A percentile compares a stretch with the other conserved stretches of the same genome.
These are phyloP conservation scores for Chenopodium formosanum DNA, from an alignment of 148 eudicot genomes.

Conservation along the genomic window DNA sequence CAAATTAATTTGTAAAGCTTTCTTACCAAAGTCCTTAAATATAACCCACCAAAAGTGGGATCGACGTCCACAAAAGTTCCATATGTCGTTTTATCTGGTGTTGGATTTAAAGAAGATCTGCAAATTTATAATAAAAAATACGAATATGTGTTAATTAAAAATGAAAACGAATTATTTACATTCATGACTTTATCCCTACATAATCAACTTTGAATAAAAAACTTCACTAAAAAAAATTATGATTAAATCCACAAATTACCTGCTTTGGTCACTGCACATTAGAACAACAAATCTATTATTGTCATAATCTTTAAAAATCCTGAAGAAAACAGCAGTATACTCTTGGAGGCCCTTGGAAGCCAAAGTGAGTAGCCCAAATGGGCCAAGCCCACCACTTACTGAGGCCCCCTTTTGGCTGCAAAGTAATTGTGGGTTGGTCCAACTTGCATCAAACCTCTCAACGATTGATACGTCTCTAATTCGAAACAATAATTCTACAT, in stretches of 20 bases:
- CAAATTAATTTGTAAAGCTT: not conserved
- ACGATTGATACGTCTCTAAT: constrained; percentile 29
- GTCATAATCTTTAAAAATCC: constrained; percentile 43
- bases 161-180: no score
- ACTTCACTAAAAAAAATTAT: not conserved
- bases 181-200: no score
- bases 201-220: no score
- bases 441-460: constrained; percentile 47
- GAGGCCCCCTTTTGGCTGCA: constrained; percentile 55
- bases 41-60: constrained; percentile 24
- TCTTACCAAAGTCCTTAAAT: constrained; percentile 40
- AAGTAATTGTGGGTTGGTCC: constrained; percentile 50
- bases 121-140: not conserved
- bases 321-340: constrained; percentile 66
- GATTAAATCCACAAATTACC: constrained; percentile 17
- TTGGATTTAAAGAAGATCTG: constrained; percentile 39
- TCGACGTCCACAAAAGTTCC: constrained; percentile 37
- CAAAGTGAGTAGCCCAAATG: constrained; percentile 61
- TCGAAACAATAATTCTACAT: constrained; percentile 46
- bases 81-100: constrained; percentile 31
- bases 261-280: constrained; percentile 78
- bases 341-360: constrained; percentile 58
- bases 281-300: constrained; percentile 42
- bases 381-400: constrained; percentile 46
- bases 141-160: no score